phyloP scores from a whole-genome alignment of 116 monocot genomes.

The Papilionanthe hybrid region DNA sequence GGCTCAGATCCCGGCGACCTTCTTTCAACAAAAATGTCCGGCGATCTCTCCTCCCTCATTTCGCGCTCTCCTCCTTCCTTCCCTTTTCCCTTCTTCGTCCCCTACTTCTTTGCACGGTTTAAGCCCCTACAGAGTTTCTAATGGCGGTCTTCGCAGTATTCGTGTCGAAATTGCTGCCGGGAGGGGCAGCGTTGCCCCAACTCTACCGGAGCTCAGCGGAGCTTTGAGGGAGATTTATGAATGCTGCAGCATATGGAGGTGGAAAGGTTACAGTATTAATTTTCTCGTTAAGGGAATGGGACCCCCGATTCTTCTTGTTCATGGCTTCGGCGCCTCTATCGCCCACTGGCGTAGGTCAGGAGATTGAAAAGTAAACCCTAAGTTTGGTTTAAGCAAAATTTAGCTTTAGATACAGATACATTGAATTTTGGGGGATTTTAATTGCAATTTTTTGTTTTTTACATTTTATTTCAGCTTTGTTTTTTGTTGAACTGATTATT shows the following conservation, averaged over 20 bases:
- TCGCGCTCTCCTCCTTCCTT: neutral
- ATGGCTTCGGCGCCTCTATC: conserved; percentile 88
- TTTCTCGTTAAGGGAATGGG: conserved; percentile 48
- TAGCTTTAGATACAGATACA: too few relatives aligned
- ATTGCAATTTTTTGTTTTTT: too few relatives aligned
- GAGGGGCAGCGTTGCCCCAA: neutral
- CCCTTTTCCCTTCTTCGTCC: neutral
- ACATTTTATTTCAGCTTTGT: neutral
- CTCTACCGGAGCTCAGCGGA: conserved; percentile 13
- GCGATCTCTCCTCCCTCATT: neutral
- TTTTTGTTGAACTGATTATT: too few relatives aligned
- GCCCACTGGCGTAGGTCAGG: conserved; percentile 77
- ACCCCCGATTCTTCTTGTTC: conserved; percentile 82
- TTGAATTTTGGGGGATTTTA: too few relatives aligned
- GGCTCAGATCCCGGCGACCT: neutral
- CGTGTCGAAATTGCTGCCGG: conserved; percentile 11
- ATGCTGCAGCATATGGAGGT: conserved; percentile 49
- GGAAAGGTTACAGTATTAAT: conserved; percentile 65
- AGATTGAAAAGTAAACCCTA: neutral
- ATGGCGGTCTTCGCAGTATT: neutral
- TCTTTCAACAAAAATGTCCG: neutral
- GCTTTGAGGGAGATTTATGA: conserved; percentile 41
- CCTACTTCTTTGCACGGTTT: neutral
- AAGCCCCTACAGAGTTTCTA: neutral
- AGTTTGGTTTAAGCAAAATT: too few relatives aligned